Evolutionary conservation across 106 monocot species (phyloP), one percentile per base, ranked within the genome.

Genomic region (Allium fistulosum): DNA sequence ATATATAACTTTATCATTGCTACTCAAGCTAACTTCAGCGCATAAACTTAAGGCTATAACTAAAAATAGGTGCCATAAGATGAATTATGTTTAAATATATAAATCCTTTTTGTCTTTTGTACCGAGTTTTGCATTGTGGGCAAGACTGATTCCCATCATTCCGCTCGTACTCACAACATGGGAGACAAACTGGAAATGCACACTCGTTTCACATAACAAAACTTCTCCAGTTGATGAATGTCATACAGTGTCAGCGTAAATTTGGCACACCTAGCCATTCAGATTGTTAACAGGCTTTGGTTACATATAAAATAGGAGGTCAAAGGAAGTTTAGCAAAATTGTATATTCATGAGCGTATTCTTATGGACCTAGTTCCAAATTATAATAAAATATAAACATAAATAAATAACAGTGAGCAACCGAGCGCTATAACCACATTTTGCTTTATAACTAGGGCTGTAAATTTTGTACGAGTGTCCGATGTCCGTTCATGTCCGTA

Each of bases 151-250:
- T 93, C 10, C 88, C 93, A 55, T 93, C 93, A 78, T 84, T 93
- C 56, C 88, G 53, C 74, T 93, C 93, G 47, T 93, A 93, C 69
- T 88, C 88, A 66, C 88, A 93, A 61, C 93, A 93, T 68, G 85
- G 85, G 53, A 83, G 72, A 75, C 93, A 93, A 69, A 93, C 93
- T 56, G 93, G 93, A 69, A 86, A 93, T 9, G 83, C 88, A 69
- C 88, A 93, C 74, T 93, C 93, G 60, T 93, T 88, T 77, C 93
- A 93, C 67, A 88, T 88, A 60, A 93, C 85, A 93, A 93, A 51
- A 81, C 53, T 50, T 88, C 93, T 13, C 85, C 93, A 1, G 61
- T 79, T 8, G 71, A 80, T 22, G 83, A 59, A 28, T 79, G 48
- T 8, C 93, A 88, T 26, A 93, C 88, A 60, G 81, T 75, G 53